Evolutionary conservation across 805 yeast genomes (phyloP), one percentile per base, ranked within the genome.

Genomic region (Saccharomycopsis synnaedendra): DNA sequence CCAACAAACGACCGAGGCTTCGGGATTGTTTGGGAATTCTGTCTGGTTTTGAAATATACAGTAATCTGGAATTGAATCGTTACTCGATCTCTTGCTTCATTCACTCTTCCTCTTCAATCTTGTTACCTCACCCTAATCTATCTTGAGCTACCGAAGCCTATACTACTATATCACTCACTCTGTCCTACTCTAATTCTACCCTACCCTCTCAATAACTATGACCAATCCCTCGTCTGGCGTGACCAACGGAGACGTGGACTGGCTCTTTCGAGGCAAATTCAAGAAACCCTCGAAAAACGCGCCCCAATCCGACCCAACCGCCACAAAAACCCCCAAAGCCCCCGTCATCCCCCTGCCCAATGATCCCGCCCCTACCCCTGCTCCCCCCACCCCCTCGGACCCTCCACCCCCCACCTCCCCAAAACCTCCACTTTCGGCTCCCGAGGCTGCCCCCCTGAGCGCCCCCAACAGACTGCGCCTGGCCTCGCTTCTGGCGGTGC

Each of bases 221-320:
- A 53, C 29, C 42, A 19, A 19, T 19, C 19, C 19, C 19, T 19
- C 19, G 19, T 19, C 72, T 5, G 84, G 85, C 4, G 85, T 79
- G 2, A 67, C 82, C 45, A 79, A 81, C 56, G 82, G 85, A 41
- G 90, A 84, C 55, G 88, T 85, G 8, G 94, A 84, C 58, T 85
- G 95, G 95, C 67, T 85, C 31, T 84, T 84, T 59, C 69, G 87
- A 56, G 89, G 89, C n/a, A 80, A 80, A 59, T 78, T 80, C 39
- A 69, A 77, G 75, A 64, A 78, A 74, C 53, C 58, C 72, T 43
- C 65, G 73, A 39, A 74, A 31, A 34, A 34, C n/a, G 53, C 39
- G 30, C 41, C 46, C 47, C 46, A 41, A 32, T 42, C 35, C 35
- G 30, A 32, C n/a, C 48, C 38, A 5, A 45, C 31, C 33, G 9